Percentiles rank a stretch among this genome's conserved stretches.
Evolutionary conservation across 2,329 filamentous ascomycete genomes (phyloP).

Genomic region (Clonostachys solani): DNA sequence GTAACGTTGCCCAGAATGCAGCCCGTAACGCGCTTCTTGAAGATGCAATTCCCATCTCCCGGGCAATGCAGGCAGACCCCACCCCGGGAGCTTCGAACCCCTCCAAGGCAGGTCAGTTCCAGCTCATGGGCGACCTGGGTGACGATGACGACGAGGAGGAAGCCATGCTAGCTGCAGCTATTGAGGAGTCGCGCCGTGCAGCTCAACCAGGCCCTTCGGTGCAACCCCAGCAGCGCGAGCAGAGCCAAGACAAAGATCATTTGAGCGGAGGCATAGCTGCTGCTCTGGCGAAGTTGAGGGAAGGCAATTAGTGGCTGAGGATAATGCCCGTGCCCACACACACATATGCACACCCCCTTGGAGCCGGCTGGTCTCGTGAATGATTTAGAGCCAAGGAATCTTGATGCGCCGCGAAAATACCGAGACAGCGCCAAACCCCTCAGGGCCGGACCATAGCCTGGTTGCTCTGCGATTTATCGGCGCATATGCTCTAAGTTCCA

Average conservation of each 20-base stretch:
- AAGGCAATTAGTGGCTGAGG: conserved; percentile 18
- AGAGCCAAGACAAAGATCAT: conserved; percentile 16
- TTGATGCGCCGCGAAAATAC: too few species aligned
- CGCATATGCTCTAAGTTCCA: too few species aligned
- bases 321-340: not conserved
- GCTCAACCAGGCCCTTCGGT: not conserved
- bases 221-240: conserved; percentile 4
- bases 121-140: conserved; percentile 10
- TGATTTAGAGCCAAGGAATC: too few species aligned
- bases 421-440: too few species aligned
- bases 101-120: conserved; percentile 1
- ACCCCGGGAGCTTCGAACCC: conserved; percentile 22
- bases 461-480: too few species aligned
- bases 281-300: conserved; percentile 54
- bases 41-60: conserved; percentile 31
- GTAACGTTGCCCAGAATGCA: too few species aligned
- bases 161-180: conserved; percentile 41
- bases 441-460: too few species aligned
- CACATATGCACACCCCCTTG: not conserved
- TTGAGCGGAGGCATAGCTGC: conserved; percentile 56
- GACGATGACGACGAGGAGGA: conserved; percentile 45
- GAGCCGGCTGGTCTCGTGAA: not conserved
- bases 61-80: conserved; percentile 19
- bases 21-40: conserved; percentile 10
- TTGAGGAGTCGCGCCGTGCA: conserved; percentile 34